These are phyloP conservation scores for Hypoxylon intermedium DNA, from an alignment of 495 filamentous ascomycete species.

Conservation along the genomic window DNA sequence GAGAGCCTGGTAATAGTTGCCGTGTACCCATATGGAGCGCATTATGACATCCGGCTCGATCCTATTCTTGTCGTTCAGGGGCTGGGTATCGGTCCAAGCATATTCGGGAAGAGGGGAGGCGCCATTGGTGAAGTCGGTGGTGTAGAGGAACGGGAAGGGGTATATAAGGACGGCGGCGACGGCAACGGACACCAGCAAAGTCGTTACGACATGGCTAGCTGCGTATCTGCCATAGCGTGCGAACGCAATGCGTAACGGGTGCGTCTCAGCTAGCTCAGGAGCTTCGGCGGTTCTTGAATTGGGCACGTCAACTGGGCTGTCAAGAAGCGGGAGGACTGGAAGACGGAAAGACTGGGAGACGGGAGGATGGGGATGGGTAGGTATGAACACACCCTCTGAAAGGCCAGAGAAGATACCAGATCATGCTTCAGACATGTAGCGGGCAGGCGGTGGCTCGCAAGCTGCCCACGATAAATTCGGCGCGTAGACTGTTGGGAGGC, in stretches of 20 bases:
- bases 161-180: slow-evolving; percentile 68
- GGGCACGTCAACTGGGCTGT: slow-evolving; percentile 35
- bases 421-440: slow-evolving; percentile 48
- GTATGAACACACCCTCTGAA: slow-evolving; percentile 66
- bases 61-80: slow-evolving; percentile 50
- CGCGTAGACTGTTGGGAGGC: slow-evolving; percentile 30
- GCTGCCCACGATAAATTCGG: slow-evolving; percentile 31
- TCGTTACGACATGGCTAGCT: slow-evolving; percentile 70
- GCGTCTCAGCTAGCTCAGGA: slow-evolving; percentile 63
- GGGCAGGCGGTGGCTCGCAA: slow-evolving; percentile 24
- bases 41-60: slow-evolving; percentile 61
- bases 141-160: slow-evolving; percentile 71
- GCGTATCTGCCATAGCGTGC: slow-evolving; percentile 67
- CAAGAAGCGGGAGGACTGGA: not conserved
- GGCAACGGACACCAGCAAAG: slow-evolving; percentile 68
- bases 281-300: slow-evolving; percentile 64
- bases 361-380: no score
- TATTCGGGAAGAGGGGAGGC: slow-evolving; percentile 71
- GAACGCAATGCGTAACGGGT: slow-evolving; percentile 67
- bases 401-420: slow-evolving; percentile 71
- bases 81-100: slow-evolving; percentile 76
- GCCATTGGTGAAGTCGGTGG: slow-evolving; percentile 64
- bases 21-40: slow-evolving; percentile 65
- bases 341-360: no score
- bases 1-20: slow-evolving; percentile 74